Evolutionary conservation across 1,284 basidiomycete species (phyloP).

Genomic region (Leccinum subrobustum): DNA sequence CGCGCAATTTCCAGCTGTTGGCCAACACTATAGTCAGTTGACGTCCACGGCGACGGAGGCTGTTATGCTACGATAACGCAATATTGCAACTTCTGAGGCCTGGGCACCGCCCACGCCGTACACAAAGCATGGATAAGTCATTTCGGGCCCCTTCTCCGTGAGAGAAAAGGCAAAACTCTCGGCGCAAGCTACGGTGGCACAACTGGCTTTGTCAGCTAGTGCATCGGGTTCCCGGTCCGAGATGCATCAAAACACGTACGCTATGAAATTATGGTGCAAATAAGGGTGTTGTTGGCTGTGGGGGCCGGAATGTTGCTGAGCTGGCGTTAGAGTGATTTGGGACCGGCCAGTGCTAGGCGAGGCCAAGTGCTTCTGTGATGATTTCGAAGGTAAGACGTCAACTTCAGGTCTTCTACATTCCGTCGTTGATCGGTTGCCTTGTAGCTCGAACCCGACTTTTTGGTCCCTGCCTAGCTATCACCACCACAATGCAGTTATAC

Average conservation of each 20-base stretch:
- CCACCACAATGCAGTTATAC: not conserved
- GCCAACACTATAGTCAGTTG: not conserved
- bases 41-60: not conserved
- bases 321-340: not conserved
- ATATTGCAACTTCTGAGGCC: no score
- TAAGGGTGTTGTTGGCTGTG: not conserved
- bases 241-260: not conserved
- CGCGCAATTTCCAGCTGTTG: not conserved
- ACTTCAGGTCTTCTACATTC: not conserved
- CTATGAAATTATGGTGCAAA: not conserved
- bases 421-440: not conserved
- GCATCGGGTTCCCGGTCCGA: not conserved
- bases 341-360: not conserved
- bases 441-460: not conserved
- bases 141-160: not conserved
- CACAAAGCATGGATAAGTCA: not conserved
- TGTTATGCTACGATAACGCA: not conserved
- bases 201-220: not conserved
- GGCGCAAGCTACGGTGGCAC: not conserved
- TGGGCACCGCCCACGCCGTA: not conserved
- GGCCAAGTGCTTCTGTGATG: not conserved
- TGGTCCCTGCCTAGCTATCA: not conserved
- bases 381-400: not conserved
- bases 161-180: not conserved
- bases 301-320: not conserved